Percentiles rank a stretch among this genome's conserved stretches.
These are phyloP conservation scores for Hortaea werneckii DNA, from an alignment of 2,329 filamentous ascomycete genomes.

Conservation along the genomic window DNA sequence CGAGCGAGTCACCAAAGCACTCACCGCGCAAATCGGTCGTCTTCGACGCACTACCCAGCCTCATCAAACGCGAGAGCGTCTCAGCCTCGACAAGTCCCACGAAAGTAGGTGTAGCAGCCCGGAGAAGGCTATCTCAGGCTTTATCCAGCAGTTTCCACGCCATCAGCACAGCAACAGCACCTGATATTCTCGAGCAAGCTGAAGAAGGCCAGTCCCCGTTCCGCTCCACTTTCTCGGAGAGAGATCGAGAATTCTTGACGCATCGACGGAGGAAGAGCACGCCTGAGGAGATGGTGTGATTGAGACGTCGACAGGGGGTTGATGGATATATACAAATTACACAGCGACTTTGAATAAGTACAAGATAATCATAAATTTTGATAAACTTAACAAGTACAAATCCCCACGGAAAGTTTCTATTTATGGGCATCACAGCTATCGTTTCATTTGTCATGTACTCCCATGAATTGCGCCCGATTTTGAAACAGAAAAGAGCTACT, in stretches of 20 bases:
- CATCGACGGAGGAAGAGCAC: not conserved
- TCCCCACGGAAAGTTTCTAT: too few relatives aligned
- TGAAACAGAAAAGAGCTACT: too few relatives aligned
- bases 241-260: not conserved
- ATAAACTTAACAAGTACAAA: too few relatives aligned
- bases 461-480: too few relatives aligned
- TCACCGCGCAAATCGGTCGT: not conserved
- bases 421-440: too few relatives aligned
- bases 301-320: too few relatives aligned
- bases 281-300: not conserved
- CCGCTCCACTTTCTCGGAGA: not conserved
- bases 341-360: too few relatives aligned
- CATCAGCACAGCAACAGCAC: not conserved
- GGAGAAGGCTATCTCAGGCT: not conserved
- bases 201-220: constrained; percentile 3
- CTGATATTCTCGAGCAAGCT: not conserved
- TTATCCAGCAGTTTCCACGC: not conserved
- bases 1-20: not conserved
- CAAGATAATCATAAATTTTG: too few relatives aligned
- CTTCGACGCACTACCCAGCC: not conserved
- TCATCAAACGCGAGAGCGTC: not conserved
- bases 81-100: not conserved
- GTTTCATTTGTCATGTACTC: too few relatives aligned
- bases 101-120: not conserved
- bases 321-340: too few relatives aligned